Base-by-base conservation (phyloP, 495 filamentous ascomycete genomes). In the Talaromyces adpressus region DNA sequence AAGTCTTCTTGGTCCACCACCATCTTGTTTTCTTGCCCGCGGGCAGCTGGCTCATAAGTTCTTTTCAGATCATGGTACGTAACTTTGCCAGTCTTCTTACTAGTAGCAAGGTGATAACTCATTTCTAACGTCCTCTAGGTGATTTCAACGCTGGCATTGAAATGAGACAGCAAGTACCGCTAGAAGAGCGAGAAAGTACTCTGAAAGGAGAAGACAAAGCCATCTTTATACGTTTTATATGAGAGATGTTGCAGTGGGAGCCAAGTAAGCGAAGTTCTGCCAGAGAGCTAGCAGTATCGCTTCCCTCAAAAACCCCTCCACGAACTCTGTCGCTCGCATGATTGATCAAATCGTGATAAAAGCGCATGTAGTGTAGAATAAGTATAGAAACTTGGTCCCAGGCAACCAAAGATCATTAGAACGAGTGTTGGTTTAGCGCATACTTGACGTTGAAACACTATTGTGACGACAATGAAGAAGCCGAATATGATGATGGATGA, bases 221-320 rank as follows among this genome's bases (percentile, higher is more conserved):
- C 18, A 65, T 68, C 61, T 75, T 75, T 51, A 61, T 84, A 22
- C 20, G 39, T 4, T 73, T 83, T 57, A 75, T 82, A 64, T 59
- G 68, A 41, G 66, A 64, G 39, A 83, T 84, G 80, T 66, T 85
- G 61, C 76, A 78, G 61, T 84, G 81, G 82, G 65, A 68, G 12
- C 81, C 81, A 20, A 71, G 75, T 61, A 66, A 80, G 34, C 70
- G 81, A 7, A 74, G 70, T 62, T 78, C 75, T 2, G 81, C 81
- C 4, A 74, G 71, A 59, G 71, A 79, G 57, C 63, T 84, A 18
- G 64, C 75, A 27, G n/a, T n/a, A n/a, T n/a, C 4, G 4, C 4
- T 27, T 27, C 25, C 25, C 25, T 27, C 25, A n/a, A n/a, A 27
- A 27, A 27, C 25, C 25, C 25, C 4, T 27, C 25, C 2, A 27